Base-by-base conservation (phyloP, 1,139 yeast species). In the Diutina scorzettiae region DNA sequence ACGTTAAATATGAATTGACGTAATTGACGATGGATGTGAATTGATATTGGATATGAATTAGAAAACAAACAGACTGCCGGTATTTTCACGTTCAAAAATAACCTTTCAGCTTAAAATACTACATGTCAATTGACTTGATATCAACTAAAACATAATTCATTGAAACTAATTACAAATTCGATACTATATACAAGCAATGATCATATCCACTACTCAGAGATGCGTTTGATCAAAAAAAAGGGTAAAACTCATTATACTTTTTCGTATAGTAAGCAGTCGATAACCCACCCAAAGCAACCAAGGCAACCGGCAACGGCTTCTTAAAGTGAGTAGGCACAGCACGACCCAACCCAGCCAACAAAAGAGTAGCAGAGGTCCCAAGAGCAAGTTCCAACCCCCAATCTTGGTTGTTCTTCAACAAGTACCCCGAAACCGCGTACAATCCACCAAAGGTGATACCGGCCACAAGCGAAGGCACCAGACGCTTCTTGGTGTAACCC, bases 371-470 rank as follows among this genome's bases (percentile, higher is more conserved):
- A 19, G 94, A 80, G 1, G 89, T 73, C 8, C 79, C 83, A 43
- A 86, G 64, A 1, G 96, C 95, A 36, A 82, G 56, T 56, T 84
- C 91, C 49, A 87, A 68, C 28, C 96, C 96, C 63, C 76, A 76
- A 56, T 83, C 86, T 46, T 77, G 78, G 56, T 85, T 84, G 46
- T 78, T 65, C 48, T 75, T 72, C 49, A 85, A 66, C 51, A 87
- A 67, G 60, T 84, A 83, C 29, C 95, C 96, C 1, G 95, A 81
- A 45, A 69, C 57, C 18, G 86, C 93, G 58, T 78, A 89, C 37
- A 81, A 58, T 4, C 75, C 69, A 9, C 93, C 77, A 49, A 86
- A 69, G 0, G 81, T 65, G 8, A 80, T 54, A 27, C 96, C 96
- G 2, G 93, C 95, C 39, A 78, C 62, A 44, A 87, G 68, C 0